Evolutionary conservation across 768 basidiomycete genomes (phyloP).

Genomic region (Trametes elegans): DNA sequence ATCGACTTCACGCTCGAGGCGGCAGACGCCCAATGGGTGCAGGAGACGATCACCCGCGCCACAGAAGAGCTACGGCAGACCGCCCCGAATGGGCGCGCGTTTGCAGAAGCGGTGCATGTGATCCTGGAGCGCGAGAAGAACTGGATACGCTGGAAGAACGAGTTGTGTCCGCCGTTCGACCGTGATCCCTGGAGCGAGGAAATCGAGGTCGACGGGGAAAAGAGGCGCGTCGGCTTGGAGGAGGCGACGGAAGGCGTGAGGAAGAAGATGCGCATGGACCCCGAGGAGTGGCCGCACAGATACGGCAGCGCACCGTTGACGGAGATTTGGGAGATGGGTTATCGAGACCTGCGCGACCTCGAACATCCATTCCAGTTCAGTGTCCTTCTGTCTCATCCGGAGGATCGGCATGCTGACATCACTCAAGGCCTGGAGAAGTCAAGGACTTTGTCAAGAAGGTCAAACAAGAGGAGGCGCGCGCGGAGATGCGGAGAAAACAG

Average conservation of each 20-base stretch:
- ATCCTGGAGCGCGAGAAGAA: conserved; percentile 84
- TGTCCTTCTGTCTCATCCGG: conserved; percentile 14
- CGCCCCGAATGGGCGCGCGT: conserved; percentile 71
- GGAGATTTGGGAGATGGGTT: conserved; percentile 85
- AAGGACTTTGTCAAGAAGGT: conserved; percentile 73
- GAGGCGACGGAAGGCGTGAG: conserved; percentile 57
- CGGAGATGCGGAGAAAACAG: conserved; percentile 47
- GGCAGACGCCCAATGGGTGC: conserved; percentile 71
- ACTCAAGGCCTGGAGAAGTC: conserved; percentile 63
- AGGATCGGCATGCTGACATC: background rate
- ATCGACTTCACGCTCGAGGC: conserved; percentile 79
- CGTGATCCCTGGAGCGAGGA: conserved; percentile 60
- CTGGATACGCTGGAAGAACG: conserved; percentile 90
- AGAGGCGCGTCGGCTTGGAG: conserved; percentile 53
- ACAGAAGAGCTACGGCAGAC: conserved; percentile 64
- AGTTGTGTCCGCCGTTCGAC: conserved; percentile 76
- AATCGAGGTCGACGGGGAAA: conserved; percentile 36
- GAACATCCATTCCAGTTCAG: conserved; percentile 67
- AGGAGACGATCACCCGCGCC: conserved; percentile 60
- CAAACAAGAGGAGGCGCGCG: conserved; percentile 62
- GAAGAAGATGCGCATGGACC: conserved; percentile 53
- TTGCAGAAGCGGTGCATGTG: conserved; percentile 68
- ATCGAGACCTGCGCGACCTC: conserved; percentile 58
- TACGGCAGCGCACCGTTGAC: conserved; percentile 71
- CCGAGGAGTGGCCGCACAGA: conserved; percentile 60